Evolutionary conservation across 176 grass and related monocot species (phyloP), one percentile per base, ranked within the genome.

Genomic region (Oryza punctata): DNA sequence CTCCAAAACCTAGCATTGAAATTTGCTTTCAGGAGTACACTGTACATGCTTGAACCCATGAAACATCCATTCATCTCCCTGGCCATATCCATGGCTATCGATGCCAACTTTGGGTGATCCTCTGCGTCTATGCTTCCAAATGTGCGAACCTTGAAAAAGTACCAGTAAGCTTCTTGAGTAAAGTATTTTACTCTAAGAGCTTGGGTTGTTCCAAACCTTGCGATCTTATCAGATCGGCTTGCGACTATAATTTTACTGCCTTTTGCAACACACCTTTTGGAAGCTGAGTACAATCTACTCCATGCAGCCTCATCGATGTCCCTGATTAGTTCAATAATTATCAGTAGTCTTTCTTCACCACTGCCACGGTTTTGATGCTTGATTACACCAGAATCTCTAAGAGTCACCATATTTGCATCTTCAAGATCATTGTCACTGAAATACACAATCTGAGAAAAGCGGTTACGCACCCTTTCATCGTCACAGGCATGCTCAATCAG

Each of bases 241-340:
- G 47, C 43, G 23, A 79, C 7, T 59, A 85, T 76, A 21, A 87
- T 24, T 45, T 57, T 87, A 25, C 43, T 87, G 9, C 44, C 29
- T 67, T 21, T 30, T 45, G 38, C 25, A 5, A 44, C 18, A 37
- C 75, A 63, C 3, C 16, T 72, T 24, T 60, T 14, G 1, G 12
- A 75, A 54, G 40, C 24, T 10, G 37, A 19, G 9, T 16, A 29
- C 0, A 76, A 38, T 6, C 26, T 33, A n/a, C 21, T 26, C 78
- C 67, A 75, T 26, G 23, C 28, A 14, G 0, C 2, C 19, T 30
- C 21, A 30, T 46, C 71, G 3, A 70, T 29, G 11, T 29, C 12
- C 1, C 5, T 9, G 23, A 7, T 19, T 2, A 47, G 0, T 13
- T 84, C 71, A 3, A 88, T 28, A 23, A 88, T 16, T 3, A 88